phyloP scores from a whole-genome alignment of 176 grass and related monocot species.

The Cocos nucifera region DNA sequence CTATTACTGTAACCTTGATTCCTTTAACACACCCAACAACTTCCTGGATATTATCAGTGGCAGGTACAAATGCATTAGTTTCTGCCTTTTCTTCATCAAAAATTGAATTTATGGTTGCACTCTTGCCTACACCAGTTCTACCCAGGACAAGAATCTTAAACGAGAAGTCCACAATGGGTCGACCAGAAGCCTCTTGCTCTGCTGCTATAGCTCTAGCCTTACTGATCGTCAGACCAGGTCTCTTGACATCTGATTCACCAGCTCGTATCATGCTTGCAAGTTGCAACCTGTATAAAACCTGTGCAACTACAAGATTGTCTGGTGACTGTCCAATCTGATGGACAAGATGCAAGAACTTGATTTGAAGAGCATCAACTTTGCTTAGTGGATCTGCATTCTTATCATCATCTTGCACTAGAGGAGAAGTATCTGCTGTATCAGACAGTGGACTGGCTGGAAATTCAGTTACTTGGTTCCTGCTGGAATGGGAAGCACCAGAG shows the following conservation, averaged over 20 bases:
- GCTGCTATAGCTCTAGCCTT: conserved; percentile 50
- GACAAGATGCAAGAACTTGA: conserved; percentile 58
- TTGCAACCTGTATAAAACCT: conserved; percentile 68
- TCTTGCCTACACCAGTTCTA: conserved; percentile 65
- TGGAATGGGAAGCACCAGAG: conserved; percentile 16
- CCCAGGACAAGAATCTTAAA: conserved; percentile 64
- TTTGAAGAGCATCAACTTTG: conserved; percentile 57
- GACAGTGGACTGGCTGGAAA: conserved; percentile 13
- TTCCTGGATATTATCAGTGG: conserved; percentile 45
- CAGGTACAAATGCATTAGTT: conserved; percentile 40
- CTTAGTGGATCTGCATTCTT: conserved; percentile 32
- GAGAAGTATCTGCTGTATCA: conserved; percentile 24
- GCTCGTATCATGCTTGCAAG: conserved; percentile 63
- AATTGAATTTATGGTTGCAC: conserved; percentile 64
- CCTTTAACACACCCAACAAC: conserved; percentile 67
- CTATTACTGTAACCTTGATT: conserved; percentile 72
- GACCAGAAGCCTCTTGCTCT: conserved; percentile 37
- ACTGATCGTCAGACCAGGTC: conserved; percentile 39
- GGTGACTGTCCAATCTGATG: conserved; percentile 47
- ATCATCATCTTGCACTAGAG: conserved; percentile 14
- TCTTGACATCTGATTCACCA: conserved; percentile 49
- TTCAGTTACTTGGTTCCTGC: conserved; percentile 10
- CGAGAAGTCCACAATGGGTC: conserved; percentile 39
- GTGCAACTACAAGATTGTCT: conserved; percentile 41
- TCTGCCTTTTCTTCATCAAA: conserved; percentile 41